Percentiles rank a stretch among this genome's conserved stretches.
Evolutionary conservation across 805 yeast species (phyloP).

Genomic region (Zygoascus tannicola): DNA sequence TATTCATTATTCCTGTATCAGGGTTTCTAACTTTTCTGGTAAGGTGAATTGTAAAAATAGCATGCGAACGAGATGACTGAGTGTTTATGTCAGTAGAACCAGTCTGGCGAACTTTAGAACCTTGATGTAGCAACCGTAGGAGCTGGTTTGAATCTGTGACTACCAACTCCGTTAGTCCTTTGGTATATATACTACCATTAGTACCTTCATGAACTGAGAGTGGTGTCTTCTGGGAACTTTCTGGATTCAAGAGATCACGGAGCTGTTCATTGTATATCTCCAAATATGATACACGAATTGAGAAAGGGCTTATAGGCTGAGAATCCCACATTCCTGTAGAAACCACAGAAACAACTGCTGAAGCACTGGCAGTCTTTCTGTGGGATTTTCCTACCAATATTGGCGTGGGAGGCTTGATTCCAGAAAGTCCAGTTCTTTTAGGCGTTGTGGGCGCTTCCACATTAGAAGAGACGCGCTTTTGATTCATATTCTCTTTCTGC

Average conservation of each 20-base stretch:
- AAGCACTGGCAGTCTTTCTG: not conserved
- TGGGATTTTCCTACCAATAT: not conserved
- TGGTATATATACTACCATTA: slow-evolving; percentile 51
- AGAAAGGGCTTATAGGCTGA: slow-evolving; percentile 3
- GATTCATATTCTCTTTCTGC: too few relatives aligned
- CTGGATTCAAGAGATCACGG: slow-evolving; percentile 40
- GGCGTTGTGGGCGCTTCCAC: too few relatives aligned
- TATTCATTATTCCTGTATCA: slow-evolving; percentile 20
- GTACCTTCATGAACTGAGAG: slow-evolving; percentile 44
- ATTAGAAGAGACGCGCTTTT: too few relatives aligned
- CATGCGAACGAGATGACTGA: slow-evolving; percentile 66
- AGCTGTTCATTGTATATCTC: slow-evolving; percentile 69
- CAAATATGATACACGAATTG: slow-evolving; percentile 39
- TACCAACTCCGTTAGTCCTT: slow-evolving; percentile 40
- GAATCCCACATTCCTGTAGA: not conserved
- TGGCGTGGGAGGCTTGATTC: not conserved
- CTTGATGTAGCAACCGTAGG: slow-evolving; percentile 33
- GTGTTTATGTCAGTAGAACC: slow-evolving; percentile 60
- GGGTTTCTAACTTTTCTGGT: slow-evolving; percentile 38
- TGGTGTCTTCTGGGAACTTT: not conserved
- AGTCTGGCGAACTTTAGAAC: slow-evolving; percentile 46
- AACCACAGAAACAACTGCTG: not conserved
- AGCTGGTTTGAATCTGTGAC: slow-evolving; percentile 39
- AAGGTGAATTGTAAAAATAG: slow-evolving; percentile 51
- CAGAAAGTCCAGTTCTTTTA: too few relatives aligned